Base-by-base conservation (phyloP, 2,329 filamentous ascomycete genomes). In the Sclerotinia borealis region DNA sequence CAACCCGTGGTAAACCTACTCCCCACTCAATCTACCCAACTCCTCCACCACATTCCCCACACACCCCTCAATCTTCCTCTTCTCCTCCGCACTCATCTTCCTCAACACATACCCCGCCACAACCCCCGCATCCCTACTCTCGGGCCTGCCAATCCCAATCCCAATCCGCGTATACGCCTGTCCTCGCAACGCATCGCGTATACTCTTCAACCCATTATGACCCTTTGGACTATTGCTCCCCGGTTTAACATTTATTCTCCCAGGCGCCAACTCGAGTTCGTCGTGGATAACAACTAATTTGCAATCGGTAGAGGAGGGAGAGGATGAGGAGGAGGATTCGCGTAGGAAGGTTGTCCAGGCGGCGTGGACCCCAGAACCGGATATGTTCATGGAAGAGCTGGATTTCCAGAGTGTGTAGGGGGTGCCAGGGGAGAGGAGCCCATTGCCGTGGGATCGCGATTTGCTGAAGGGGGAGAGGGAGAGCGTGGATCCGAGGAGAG, bases 91-190 rank as follows among this genome's bases (percentile, higher is more conserved):
- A 47, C 49, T 71, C 69, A 74, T 74, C 67, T 72, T 73, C 61
- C 68, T 81, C 69, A 98, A 77, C 49, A 98, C 93, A 78, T 93
- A 96, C 29, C 84, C 79, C 49, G 87, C 84, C 11, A 98, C 92
- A 2, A 84, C 84, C 45, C 79, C 77, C 27, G 80, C 79, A 56
- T 91, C 87, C 67, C 92, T 81, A 66, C 83, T 87, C 51, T 78
- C 79, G 0, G 93, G 93, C 51, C 95, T 79, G n/a, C 91, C 93
- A 77, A 98, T 96, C 0, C 95, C 95, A 15, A 98, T 79, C 0
- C 90, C 88, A 58, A 98, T 84, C 64, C 90, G 80, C 67, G 74
- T 81, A 55, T 78, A 83, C 10, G 78, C 75, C 0, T 68, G 70
- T 7, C 77, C 75, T 2, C 73, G 74, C 29, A 91, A 68, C 58